Base-by-base conservation (phyloP, 2,329 filamentous ascomycete species). In the Tolypocladium endophyticum region DNA sequence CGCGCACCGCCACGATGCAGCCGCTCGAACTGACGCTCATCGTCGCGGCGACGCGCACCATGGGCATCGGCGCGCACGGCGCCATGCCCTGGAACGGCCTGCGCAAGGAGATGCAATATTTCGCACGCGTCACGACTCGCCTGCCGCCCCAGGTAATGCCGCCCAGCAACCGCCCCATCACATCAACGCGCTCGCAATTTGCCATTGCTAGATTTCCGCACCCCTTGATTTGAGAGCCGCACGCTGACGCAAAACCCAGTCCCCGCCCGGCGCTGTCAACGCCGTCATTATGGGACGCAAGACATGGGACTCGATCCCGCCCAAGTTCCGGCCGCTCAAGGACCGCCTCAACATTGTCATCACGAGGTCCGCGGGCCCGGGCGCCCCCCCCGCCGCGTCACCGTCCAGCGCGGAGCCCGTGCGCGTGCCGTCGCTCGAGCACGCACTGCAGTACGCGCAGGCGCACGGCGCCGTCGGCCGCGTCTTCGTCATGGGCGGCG, bases 261-360 rank as follows among this genome's bases (percentile, higher is more conserved):
- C 68, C 4, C 66, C 73, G 2, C 60, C 73, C 9, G 64, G 70
- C 0, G 66, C 76, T 50, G 60, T 76, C 64, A 93, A 92, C 72
- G 89, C 90, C 23, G 90, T 97, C 57, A 88, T 99, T 66, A 99
- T 99, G 94, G 94, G 94, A 61, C 89, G 94, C 69, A 97, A 95
- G 75, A 99, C 94, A 0, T 99, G 93, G 87, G 91, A 96, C 58
- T 91, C 87, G 64, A 93, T 99, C 61, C 93, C 94, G 2, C 70
- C 79, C 8, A 82, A 80, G 57, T 92, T 94, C 71, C 82, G 92
- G 2, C 94, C 94, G 23, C 80, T 99, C 39, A 87, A 85, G 62
- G 88, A 86, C 63, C 81, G 94, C 12, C 78, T 92, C 57, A 97
- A 96, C 73, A 84, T 97, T 47, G 84, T 97, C 64, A 79, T 99